Evolutionary conservation across 2,329 filamentous ascomycete genomes (phyloP), one percentile per base, ranked within the genome.

Genomic region (Ophiostoma angusticollis): DNA sequence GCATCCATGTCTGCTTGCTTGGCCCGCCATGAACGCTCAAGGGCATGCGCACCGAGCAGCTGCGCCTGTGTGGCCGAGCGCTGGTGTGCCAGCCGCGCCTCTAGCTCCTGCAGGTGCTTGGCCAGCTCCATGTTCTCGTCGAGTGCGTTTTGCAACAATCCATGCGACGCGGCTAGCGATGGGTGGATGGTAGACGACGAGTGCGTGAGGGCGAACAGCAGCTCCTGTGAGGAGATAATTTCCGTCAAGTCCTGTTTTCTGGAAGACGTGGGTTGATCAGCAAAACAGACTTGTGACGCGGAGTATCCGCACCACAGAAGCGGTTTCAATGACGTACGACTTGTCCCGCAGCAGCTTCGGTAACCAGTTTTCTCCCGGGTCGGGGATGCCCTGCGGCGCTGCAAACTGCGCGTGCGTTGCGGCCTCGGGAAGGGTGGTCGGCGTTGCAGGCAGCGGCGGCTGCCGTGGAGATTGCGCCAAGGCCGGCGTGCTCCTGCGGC

Each of bases 1-100:
- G 75, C 69, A 56, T 96, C 91, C 72, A 94, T 91, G 51, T 91
- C 85, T 1, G 74, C 69, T 58, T 96, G 84, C 58, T 91, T 93
- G 49, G 82, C 74, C 40, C 80, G 76, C 84, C 91, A 96, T 53
- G 89, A 80, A n/a, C 87, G 75, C 61, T 96, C 91, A 13, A 95
- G 72, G 1, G 84, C 83, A 51, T 89, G 83, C 17, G 91, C 75
- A 9, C 84, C 72, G 1, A 96, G 70, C 0, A 96, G 73, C 43
- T 87, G 80, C 4, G 84, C 80, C 54, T 93, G 85, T 0, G 84
- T 81, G 1, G 72, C 67, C 21, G 75, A 70, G 40, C 89, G 80
- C 51, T 80, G 70, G 46, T 70, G 70, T 5, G 60, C 53, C 6
- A 80, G 61, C 14, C 62, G 65, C 19, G 62, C 50, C 55, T 84